Conservation (phyloP, 1,284 basidiomycete genomes). For the Rhodotorula sp. region DNA sequence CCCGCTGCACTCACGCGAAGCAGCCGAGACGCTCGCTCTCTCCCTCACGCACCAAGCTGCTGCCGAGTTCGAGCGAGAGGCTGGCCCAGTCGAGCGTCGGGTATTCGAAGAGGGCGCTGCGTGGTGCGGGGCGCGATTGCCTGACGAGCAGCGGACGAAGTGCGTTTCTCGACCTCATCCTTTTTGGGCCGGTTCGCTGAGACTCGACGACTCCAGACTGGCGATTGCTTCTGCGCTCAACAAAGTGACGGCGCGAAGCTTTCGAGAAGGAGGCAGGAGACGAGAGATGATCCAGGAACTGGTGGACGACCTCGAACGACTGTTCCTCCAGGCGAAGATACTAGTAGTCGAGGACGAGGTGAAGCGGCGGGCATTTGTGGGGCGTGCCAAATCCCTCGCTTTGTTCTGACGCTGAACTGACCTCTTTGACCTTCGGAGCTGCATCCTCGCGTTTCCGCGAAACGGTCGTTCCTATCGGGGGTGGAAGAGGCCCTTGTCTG, state of each 20-base stretch:
- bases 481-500: background rate
- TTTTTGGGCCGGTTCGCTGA: background rate
- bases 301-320: constrained; percentile 13
- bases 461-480: background rate
- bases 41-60: background rate
- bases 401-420: background rate
- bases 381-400: background rate
- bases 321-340: constrained; percentile 5
- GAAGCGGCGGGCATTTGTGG: background rate
- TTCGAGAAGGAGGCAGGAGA: background rate
- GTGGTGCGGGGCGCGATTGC: constrained; percentile 9
- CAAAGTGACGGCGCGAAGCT: background rate
- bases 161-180: background rate
- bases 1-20: constrained; percentile 4
- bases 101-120: background rate
- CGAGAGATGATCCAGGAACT: constrained; percentile 5
- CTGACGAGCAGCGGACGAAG: background rate
- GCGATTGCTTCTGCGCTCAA: background rate
- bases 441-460: constrained; percentile 5
- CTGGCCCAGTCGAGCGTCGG: background rate
- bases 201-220: background rate
- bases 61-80: background rate
- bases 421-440: background rate
- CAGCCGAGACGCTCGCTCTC: background rate
- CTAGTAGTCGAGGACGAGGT: background rate